phyloP scores from a whole-genome alignment of 2,329 filamentous ascomycete species.

The Penicillium sumatraense region DNA sequence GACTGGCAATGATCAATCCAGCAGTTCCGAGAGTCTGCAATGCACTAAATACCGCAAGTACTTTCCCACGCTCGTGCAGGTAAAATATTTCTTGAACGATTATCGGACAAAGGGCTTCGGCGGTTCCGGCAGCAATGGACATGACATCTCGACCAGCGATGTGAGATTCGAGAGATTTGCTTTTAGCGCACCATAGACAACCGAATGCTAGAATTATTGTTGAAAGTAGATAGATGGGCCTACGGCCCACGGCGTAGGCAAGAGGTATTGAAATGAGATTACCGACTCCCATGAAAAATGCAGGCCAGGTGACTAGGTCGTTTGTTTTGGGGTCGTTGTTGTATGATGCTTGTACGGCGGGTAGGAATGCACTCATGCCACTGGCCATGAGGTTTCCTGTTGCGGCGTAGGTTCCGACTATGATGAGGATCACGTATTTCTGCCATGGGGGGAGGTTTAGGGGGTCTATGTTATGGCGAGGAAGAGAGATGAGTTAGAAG shows the following conservation, averaged over 20 bases:
- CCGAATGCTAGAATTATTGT: slow-evolving; percentile 11
- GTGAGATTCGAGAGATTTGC: not conserved
- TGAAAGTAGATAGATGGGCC: slow-evolving; percentile 20
- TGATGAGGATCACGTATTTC: slow-evolving; percentile 11
- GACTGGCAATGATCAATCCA: not conserved
- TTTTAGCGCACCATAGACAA: slow-evolving; percentile 16
- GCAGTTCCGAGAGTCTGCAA: not conserved
- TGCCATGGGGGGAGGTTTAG: slow-evolving; percentile 14
- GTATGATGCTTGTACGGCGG: slow-evolving; percentile 11
- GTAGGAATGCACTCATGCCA: slow-evolving; percentile 45
- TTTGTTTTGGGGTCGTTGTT: slow-evolving; percentile 28
- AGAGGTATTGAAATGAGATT: slow-evolving; percentile 24
- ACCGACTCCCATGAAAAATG: slow-evolving; percentile 29
- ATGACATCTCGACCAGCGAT: slow-evolving; percentile 21
- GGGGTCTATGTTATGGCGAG: slow-evolving; percentile 9
- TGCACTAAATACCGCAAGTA: slow-evolving; percentile 14
- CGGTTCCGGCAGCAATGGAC: slow-evolving; percentile 16
- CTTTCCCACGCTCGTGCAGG: slow-evolving; percentile 18
- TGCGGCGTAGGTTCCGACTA: slow-evolving; percentile 6
- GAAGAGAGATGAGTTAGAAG: not conserved
- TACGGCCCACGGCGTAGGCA: slow-evolving; percentile 16
- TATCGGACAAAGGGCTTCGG: slow-evolving; percentile 16
- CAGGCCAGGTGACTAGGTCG: slow-evolving; percentile 39
- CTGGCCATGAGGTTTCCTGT: slow-evolving; percentile 28
- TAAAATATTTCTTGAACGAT: slow-evolving; percentile 16